Evolutionary conservation across 768 basidiomycete genomes (phyloP).

Genomic region (Suillus plorans): DNA sequence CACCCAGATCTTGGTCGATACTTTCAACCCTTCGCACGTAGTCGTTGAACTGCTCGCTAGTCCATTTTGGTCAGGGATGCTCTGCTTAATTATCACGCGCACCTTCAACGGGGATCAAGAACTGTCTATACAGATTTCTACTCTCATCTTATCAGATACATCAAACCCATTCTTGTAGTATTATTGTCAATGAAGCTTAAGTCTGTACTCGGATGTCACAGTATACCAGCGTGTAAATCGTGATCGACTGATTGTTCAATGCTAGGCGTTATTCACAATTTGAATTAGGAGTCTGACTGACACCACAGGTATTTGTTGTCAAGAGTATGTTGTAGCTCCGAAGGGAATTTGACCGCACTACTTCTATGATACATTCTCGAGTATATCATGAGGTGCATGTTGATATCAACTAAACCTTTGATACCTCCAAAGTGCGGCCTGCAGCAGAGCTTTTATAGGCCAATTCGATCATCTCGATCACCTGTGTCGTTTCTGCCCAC

Average conservation of each 20-base stretch:
- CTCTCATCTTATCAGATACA: not conserved
- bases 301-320: not conserved
- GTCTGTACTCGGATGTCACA: not conserved
- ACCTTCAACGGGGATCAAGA: not conserved
- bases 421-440: constrained; percentile 45
- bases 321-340: not conserved
- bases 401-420: constrained; percentile 6
- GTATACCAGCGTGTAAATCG: not conserved
- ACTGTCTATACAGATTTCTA: not conserved
- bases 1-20: too few relatives aligned
- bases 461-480: constrained; percentile 77
- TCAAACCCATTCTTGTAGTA: not conserved
- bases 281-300: not conserved
- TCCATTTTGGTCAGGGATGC: too few relatives aligned
- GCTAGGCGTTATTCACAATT: not conserved
- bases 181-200: not conserved
- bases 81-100: not conserved
- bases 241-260: not conserved
- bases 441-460: constrained; percentile 66
- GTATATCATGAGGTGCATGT: not conserved
- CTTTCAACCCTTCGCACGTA: too few relatives aligned
- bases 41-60: not conserved
- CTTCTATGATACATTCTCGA: not conserved
- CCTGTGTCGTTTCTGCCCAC: constrained; percentile 70
- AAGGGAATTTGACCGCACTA: not conserved